These are phyloP conservation scores for Saksenaea oblongispora DNA, from an alignment of 371 early-diverging fungal genomes.

Conservation along the genomic window DNA sequence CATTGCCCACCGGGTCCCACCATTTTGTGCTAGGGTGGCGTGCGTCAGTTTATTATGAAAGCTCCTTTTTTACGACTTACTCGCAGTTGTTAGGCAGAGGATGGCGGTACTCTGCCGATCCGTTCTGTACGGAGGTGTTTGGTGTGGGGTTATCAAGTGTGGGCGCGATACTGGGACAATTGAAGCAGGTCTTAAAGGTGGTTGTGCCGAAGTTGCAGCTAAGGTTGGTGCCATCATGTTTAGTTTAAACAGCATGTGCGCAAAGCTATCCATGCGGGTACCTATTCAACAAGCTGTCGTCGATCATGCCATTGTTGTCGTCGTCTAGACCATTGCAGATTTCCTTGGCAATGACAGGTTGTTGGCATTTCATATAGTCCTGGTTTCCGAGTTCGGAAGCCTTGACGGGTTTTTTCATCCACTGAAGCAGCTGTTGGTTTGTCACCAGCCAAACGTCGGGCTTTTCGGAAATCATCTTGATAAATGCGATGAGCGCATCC, in stretches of 20 bases:
- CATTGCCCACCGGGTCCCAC: constrained; percentile 71
- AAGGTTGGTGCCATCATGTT: too few species aligned
- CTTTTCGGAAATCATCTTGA: constrained; percentile 40
- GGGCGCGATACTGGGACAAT: constrained; percentile 59
- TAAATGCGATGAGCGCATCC: constrained; percentile 38
- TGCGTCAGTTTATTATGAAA: background rate
- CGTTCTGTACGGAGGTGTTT: constrained; percentile 41
- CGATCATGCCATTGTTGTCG: constrained; percentile 46
- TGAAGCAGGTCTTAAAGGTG: constrained; percentile 66
- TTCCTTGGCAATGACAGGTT: constrained; percentile 58
- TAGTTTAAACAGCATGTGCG: too few species aligned
- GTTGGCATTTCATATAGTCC: constrained; percentile 57
- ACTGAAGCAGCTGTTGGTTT: constrained; percentile 62
- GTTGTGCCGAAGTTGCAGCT: constrained; percentile 58
- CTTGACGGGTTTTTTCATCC: constrained; percentile 70
- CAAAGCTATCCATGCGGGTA: too few species aligned
- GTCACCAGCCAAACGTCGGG: constrained; percentile 67
- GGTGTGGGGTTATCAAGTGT: constrained; percentile 58
- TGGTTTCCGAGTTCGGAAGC: constrained; percentile 55
- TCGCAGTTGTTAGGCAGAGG: constrained; percentile 64
- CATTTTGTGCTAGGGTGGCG: constrained; percentile 45
- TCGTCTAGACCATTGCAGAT: constrained; percentile 78
- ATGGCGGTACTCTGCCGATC: constrained; percentile 48
- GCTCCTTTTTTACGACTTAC: constrained; percentile 24
- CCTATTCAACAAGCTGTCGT: constrained; percentile 45